Conservation (phyloP, 148 eudicot genomes). For the Rhododendron williamsianum region DNA sequence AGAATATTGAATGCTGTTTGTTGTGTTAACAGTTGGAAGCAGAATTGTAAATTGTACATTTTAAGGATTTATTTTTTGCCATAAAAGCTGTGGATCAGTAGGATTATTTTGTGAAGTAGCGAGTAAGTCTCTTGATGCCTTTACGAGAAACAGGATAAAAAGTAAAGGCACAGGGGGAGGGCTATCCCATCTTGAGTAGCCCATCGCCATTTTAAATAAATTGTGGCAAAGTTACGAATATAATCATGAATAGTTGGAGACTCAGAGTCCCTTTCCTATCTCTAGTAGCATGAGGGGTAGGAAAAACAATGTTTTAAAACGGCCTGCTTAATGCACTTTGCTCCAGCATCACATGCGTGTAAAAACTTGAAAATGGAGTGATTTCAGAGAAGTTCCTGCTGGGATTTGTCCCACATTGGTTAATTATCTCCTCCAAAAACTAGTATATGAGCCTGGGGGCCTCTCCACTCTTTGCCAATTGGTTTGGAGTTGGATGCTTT, state of each 20-base stretch:
- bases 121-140: neutral
- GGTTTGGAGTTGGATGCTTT: too few relatives aligned
- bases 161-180: neutral
- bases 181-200: neutral
- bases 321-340: neutral
- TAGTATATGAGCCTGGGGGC: too few relatives aligned
- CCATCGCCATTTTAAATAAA: neutral
- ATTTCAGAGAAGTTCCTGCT: neutral
- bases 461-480: too few relatives aligned
- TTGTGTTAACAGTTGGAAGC: neutral
- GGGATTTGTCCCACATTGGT: too few relatives aligned
- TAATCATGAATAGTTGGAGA: neutral
- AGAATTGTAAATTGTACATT: neutral
- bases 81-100: neutral
- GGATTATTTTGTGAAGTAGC: neutral
- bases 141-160: neutral
- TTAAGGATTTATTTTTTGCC: neutral
- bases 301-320: neutral
- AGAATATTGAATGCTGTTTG: neutral
- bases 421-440: too few relatives aligned
- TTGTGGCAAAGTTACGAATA: neutral
- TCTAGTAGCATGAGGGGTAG: neutral
- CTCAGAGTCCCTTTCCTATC: neutral
- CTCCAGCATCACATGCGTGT: neutral
- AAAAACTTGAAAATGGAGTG: neutral